Percentiles rank a stretch among this genome's conserved stretches.
phyloP scores from a whole-genome alignment of 2,329 filamentous ascomycete genomes.

The Cercospora canescens region DNA sequence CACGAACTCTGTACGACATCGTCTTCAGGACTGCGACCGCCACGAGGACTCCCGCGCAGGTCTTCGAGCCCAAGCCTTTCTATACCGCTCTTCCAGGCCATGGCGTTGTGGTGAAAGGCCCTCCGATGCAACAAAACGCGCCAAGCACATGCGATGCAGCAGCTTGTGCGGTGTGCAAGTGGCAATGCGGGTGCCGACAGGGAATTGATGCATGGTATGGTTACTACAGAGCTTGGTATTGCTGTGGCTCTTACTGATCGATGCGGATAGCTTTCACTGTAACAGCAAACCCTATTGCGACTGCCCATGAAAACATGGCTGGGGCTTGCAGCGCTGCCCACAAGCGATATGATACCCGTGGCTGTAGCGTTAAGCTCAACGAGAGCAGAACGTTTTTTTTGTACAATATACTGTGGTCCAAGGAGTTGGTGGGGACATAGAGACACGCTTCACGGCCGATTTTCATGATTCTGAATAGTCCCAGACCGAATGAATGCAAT shows the following conservation, averaged over 20 bases:
- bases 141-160: slow-evolving; percentile 16
- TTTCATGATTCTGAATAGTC: not conserved
- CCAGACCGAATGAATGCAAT: not conserved
- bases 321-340: not conserved
- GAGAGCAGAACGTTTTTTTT: not conserved
- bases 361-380: not conserved
- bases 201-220: slow-evolving; percentile 11
- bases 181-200: slow-evolving; percentile 11
- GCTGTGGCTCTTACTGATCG: not conserved
- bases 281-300: slow-evolving; percentile 23
- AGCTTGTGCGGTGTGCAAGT: slow-evolving; percentile 21
- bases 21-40: slow-evolving; percentile 16
- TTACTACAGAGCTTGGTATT: not conserved
- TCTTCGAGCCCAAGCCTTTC: not conserved
- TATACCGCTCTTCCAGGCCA: not conserved
- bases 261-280: slow-evolving; percentile 15
- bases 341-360: not conserved
- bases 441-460: not conserved
- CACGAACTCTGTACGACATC: slow-evolving; percentile 20
- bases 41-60: not conserved
- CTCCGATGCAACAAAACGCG: not conserved
- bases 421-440: not conserved
- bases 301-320: slow-evolving; percentile 9
- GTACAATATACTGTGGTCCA: not conserved
- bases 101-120: slow-evolving; percentile 5